A percentile compares a stretch with the other conserved stretches of the same genome.
These are phyloP conservation scores for Cryptococcus sp. DNA, from an alignment of 1,284 basidiomycete species.

Conservation along the genomic window DNA sequence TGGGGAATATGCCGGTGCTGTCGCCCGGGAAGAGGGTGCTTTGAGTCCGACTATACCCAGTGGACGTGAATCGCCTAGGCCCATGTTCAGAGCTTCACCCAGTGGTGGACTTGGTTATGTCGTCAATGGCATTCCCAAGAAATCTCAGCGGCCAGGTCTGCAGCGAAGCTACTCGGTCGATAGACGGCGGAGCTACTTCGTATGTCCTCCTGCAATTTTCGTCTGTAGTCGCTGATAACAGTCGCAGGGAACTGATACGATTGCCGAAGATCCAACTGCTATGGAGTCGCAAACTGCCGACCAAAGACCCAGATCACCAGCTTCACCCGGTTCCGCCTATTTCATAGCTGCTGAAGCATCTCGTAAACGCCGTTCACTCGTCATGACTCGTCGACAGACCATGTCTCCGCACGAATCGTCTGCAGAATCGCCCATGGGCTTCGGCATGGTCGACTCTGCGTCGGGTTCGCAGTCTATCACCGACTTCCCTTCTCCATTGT, in stretches of 20 bases:
- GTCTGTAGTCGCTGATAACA: conserved; percentile 3
- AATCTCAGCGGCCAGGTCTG: conserved; percentile 17
- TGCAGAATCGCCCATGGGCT: conserved; percentile 21
- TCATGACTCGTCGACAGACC: conserved; percentile 20
- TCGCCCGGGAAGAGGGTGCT: conserved; percentile 17
- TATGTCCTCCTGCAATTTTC: background rate
- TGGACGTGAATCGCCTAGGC: conserved; percentile 24
- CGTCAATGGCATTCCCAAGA: conserved; percentile 40
- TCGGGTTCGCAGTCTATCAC: background rate
- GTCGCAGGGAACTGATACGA: conserved; percentile 32
- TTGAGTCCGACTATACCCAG: conserved; percentile 20
- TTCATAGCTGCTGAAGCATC: conserved; percentile 24
- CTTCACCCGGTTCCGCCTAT: conserved; percentile 31
- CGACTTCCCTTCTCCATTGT: conserved; percentile 20
- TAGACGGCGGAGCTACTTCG: conserved; percentile 8
- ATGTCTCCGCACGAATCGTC: conserved; percentile 23
- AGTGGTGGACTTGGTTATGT: conserved; percentile 38
- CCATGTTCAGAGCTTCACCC: conserved; percentile 25
- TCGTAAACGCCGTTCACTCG: conserved; percentile 38
- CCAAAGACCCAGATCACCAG: conserved; percentile 17
- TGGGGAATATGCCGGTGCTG: conserved; percentile 25
- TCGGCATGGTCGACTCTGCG: conserved; percentile 15
- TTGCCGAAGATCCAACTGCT: conserved; percentile 28
- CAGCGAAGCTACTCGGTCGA: conserved; percentile 15
- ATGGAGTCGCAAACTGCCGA: conserved; percentile 10